Percentiles rank a stretch among this genome's conserved stretches.
These are phyloP conservation scores for Coemansia sp. DNA, from an alignment of 192 early-diverging fungal species.

Conservation along the genomic window DNA sequence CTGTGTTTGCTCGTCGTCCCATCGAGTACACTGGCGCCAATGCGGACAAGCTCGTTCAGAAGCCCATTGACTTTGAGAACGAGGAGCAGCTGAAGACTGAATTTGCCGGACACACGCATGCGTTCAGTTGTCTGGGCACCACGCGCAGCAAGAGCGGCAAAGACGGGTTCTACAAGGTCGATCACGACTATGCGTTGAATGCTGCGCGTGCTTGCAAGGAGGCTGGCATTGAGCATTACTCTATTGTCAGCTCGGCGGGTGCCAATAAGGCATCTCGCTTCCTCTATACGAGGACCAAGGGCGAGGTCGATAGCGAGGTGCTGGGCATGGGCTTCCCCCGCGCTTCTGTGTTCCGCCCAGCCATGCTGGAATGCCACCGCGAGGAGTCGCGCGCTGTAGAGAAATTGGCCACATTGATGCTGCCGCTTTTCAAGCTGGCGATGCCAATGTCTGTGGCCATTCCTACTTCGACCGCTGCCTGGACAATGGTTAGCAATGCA, in stretches of 20 bases:
- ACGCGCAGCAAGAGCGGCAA: slow-evolving; percentile 71
- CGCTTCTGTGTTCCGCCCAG: slow-evolving; percentile 69
- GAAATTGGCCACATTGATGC: slow-evolving; percentile 6
- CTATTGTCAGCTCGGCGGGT: slow-evolving; percentile 48
- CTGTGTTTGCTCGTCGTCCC: slow-evolving; percentile 46
- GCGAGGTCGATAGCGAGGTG: slow-evolving; percentile 74
- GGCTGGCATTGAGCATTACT: slow-evolving; percentile 42
- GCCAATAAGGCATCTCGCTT: slow-evolving; percentile 66
- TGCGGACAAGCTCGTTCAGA: slow-evolving; percentile 60
- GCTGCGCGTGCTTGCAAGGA: slow-evolving; percentile 35
- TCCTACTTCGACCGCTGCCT: slow-evolving; percentile 39
- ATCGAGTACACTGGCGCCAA: slow-evolving; percentile 41
- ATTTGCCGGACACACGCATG: slow-evolving; percentile 57
- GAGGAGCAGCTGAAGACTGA: slow-evolving; percentile 47
- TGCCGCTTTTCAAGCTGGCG: slow-evolving; percentile 29
- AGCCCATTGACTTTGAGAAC: slow-evolving; percentile 78
- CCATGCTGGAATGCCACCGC: slow-evolving; percentile 50
- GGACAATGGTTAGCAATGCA: slow-evolving; percentile 51
- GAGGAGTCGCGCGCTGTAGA: slow-evolving; percentile 44
- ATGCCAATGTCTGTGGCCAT: slow-evolving; percentile 29
- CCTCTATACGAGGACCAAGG: slow-evolving; percentile 77
- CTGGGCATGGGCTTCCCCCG: slow-evolving; percentile 65
- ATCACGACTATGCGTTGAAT: slow-evolving; percentile 75
- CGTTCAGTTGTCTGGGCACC: slow-evolving; percentile 77
- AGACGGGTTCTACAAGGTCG: slow-evolving; percentile 74